A percentile compares a stretch with the other conserved stretches of the same genome.
phyloP scores from a whole-genome alignment of 106 monocot species.

The Dioscorea alata region DNA sequence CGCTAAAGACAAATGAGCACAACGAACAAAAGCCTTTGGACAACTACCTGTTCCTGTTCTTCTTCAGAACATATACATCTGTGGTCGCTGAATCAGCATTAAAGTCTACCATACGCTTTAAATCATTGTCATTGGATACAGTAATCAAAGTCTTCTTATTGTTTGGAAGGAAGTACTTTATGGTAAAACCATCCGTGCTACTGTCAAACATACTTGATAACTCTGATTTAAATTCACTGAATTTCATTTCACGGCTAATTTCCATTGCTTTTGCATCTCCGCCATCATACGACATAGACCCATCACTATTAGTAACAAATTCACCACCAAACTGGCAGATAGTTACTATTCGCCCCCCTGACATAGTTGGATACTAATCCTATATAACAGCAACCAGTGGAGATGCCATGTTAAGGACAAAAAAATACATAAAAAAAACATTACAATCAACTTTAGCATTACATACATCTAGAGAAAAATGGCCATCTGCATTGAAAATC shows the following conservation, averaged over 20 bases:
- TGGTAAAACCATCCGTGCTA: constrained; percentile 33
- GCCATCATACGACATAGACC: constrained; percentile 64
- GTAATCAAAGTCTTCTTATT: constrained; percentile 76
- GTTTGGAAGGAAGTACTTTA: constrained; percentile 95
- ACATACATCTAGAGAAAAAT: too few species aligned
- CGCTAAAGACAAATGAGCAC: neutral
- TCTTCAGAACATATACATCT: constrained; percentile 67
- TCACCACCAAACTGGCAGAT: constrained; percentile 91
- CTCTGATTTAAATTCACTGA: constrained; percentile 63
- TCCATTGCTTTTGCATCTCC: constrained; percentile 96
- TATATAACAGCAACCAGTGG: neutral
- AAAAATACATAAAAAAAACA: neutral
- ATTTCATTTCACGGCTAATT: constrained; percentile 50
- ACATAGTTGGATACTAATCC: neutral
- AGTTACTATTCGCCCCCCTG: constrained; percentile 12
- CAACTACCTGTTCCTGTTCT: constrained; percentile 58
- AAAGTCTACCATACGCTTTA: constrained; percentile 84
- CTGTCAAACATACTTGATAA: constrained; percentile 71
- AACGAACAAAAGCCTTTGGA: neutral
- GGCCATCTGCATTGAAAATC: too few species aligned
- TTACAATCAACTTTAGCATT: neutral
- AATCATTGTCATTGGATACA: constrained; percentile 88
- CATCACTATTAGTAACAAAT: constrained; percentile 66
- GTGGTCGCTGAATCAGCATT: constrained; percentile 62
- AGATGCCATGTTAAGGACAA: neutral